Base-by-base conservation (phyloP, 495 filamentous ascomycete species). In the Trichoderma parareesei region DNA sequence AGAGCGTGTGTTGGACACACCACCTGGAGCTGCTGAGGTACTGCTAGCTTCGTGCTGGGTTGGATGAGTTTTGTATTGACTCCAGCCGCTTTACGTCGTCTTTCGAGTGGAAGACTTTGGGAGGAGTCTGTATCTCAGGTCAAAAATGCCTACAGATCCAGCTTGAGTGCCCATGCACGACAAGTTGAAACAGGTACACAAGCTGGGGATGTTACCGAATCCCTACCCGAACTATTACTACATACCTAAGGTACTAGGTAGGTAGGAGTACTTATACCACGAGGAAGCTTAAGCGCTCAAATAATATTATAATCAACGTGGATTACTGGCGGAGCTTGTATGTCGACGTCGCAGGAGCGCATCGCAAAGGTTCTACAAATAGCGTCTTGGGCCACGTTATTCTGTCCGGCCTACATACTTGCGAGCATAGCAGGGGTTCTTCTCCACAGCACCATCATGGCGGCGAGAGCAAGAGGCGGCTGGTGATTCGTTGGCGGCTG, bases 401-500 rank as follows among this genome's bases (percentile, higher is more conserved):
- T 57, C 37, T 27, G 35, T 27, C 37, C 11, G 46, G 20, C 33
- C n/a, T n/a, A n/a, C n/a, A n/a, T 57, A 57, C 27, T 27, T 27
- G 27, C 27, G 27, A 27, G 53, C 53, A 57, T 2, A 27, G 27
- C 27, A 57, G 53, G 53, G 53, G 53, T 5, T 57, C 53, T 57
- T 57, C 53, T 27, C 53, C 53, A 57, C 53, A 57, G 40, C 53
- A 57, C 53, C 53, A 57, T 37, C 53, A 33, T 37, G 53, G 27
- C 20, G 20, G 37, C 37, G 53, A 8, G 53, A 57, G 27, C 14
- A 35, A 37, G 53, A 57, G 14, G 9, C 3, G 2, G 10, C 27
- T 55, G 10, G 53, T 27, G 53, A 57, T 57, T 57, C 53, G 53
- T 57, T 20, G 43, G 27, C 20, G 53, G 27, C 13, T 49, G 4